Conservation (phyloP, 2,329 filamentous ascomycete genomes). For the Ascochyta koolunga region DNA sequence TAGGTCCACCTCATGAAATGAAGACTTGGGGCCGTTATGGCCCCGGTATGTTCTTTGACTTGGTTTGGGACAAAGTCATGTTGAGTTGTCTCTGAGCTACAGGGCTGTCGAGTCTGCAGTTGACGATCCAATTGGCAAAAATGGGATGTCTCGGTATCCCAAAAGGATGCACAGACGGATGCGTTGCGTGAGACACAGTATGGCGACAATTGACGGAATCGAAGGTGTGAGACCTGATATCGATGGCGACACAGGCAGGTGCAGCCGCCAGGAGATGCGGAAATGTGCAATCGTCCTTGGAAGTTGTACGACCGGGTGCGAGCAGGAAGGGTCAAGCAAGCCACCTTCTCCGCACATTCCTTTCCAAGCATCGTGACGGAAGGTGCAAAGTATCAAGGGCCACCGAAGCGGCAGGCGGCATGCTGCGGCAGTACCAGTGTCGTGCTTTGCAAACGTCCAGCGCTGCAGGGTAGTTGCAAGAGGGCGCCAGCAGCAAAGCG, state of each 20-base stretch:
- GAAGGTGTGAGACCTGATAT: conserved; percentile 28
- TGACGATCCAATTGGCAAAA: not conserved
- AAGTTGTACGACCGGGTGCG: conserved; percentile 17
- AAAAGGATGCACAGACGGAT: conserved; percentile 6
- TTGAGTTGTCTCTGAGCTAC: not conserved
- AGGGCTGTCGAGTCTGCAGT: not conserved
- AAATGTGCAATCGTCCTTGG: conserved; percentile 19
- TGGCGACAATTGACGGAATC: conserved; percentile 30
- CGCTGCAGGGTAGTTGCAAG: conserved; percentile 21
- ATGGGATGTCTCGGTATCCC: not conserved
- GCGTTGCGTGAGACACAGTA: conserved; percentile 11
- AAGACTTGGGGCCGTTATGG: not conserved
- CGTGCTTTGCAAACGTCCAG: conserved; percentile 18
- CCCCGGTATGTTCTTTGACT: not conserved
- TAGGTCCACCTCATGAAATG: conserved; percentile 19
- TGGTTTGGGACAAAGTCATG: not conserved
- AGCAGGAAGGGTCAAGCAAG: conserved; percentile 22
- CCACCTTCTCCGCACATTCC: conserved; percentile 26
- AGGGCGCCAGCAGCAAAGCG: conserved; percentile 20
- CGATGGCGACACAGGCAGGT: conserved; percentile 27
- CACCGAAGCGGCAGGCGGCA: conserved; percentile 22
- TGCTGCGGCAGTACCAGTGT: conserved; percentile 20
- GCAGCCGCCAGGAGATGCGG: conserved; percentile 20
- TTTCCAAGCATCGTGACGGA: conserved; percentile 18
- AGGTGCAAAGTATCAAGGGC: conserved; percentile 15